Evolutionary conservation across 495 filamentous ascomycete genomes (phyloP), one percentile per base, ranked within the genome.

Genomic region (Neurospora tetraspora): DNA sequence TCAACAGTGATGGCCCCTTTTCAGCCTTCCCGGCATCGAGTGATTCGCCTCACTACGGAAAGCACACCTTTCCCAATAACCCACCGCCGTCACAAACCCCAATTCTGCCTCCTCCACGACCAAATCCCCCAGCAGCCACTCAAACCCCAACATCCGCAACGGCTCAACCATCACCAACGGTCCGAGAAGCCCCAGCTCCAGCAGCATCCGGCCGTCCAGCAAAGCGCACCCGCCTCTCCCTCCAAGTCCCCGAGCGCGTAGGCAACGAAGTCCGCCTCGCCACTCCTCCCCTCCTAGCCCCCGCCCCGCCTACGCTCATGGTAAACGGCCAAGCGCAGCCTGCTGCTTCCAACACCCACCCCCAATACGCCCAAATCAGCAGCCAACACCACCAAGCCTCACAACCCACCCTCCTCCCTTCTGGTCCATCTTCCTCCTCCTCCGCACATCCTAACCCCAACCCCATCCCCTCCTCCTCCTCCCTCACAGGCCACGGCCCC

Each of bases 21-120:
- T 94, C 91, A 9, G 94, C 94, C 0, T 97, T 97, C 74, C 93
- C 94, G 1, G 91, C 90, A 37, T 91, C 92, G 71, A 88, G 91
- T 14, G 71, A 75, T n/a, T 39, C 75, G 53, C 80, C 76, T 69
- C 53, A 47, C 45, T 78, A 81, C 76, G 76, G 81, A 70, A 53
- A 81, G 1, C 78, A 76, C 3, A 82, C 83, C 6, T 82, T 85
- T 9, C 74, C 78, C 7, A 77, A 79, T 27, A 80, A 77, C 34
- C 70, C 71, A 5, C 73, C 74, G 20, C 84, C 80, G 69, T 79
- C 77, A 69, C 70, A 72, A 77, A 82, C 69, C 72, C 40, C 73
- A 70, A 74, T 69, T 61, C 82, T 70, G 73, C 68, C 27, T 6
- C 70, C 68, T 18, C 71, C 72, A 0, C 69, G 61, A 5, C 40